These are phyloP conservation scores for Penicillium lagena DNA, from an alignment of 495 filamentous ascomycete species.

Conservation along the genomic window DNA sequence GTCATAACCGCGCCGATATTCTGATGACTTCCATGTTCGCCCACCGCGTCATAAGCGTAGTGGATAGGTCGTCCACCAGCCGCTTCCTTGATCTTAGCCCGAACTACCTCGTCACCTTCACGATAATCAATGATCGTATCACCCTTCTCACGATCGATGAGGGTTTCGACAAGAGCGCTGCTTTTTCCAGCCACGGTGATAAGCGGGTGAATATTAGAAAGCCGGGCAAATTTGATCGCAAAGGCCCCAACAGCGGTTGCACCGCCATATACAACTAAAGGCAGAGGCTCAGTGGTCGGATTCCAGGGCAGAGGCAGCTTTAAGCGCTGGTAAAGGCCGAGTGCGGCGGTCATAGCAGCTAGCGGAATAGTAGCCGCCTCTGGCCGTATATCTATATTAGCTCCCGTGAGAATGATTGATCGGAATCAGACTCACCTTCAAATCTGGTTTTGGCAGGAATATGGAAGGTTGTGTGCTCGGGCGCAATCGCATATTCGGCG, in stretches of 20 bases:
- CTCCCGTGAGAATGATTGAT: background rate
- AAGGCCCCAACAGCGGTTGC: conserved; percentile 59
- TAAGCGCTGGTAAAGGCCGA: conserved; percentile 54
- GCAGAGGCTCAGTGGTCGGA: conserved; percentile 32
- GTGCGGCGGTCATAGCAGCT: conserved; percentile 62
- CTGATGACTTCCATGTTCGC: conserved; percentile 37
- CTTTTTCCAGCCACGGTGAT: conserved; percentile 58
- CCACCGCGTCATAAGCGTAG: conserved; percentile 53
- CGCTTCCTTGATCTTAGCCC: conserved; percentile 4
- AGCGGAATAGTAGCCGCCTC: conserved; percentile 65
- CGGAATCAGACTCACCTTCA: conserved; percentile 32
- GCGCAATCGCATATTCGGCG: conserved; percentile 65
- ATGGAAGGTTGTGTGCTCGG: conserved; percentile 62
- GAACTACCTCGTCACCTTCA: conserved; percentile 9
- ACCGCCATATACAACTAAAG: conserved; percentile 59
- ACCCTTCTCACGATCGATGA: conserved; percentile 58
- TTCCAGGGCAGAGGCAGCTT: conserved; percentile 57
- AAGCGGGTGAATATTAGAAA: conserved; percentile 62
- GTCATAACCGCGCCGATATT: conserved; percentile 5
- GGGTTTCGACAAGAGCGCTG: conserved; percentile 40
- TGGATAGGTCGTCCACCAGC: conserved; percentile 3
- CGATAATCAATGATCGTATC: conserved; percentile 67
- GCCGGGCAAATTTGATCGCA: conserved; percentile 58
- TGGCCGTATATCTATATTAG: background rate
- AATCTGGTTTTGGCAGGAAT: conserved; percentile 56